Evolutionary conservation across 2,329 filamentous ascomycete species (phyloP), one percentile per base, ranked within the genome.

Genomic region (Cytospora leucostoma): DNA sequence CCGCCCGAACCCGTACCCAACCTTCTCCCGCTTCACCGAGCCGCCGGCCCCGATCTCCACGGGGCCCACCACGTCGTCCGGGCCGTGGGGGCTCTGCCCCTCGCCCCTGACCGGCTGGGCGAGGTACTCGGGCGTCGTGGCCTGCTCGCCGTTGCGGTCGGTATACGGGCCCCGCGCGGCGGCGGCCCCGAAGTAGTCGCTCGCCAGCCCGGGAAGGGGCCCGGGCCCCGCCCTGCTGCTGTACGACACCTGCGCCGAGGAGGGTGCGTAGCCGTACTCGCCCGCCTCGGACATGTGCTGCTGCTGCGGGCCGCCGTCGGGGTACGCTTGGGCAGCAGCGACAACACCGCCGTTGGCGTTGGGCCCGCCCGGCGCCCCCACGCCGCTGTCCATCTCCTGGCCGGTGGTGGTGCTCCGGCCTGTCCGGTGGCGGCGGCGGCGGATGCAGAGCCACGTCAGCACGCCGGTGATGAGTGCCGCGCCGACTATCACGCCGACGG

Each of bases 21-120:
- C 38, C 66, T 63, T 53, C 63, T 37, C 33, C 33, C 40, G 19
- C 44, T 47, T 21, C 47, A 11, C 51, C n/a, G 38, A 51, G 67
- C 57, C 61, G 55, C 56, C 67, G 53, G 79, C 78, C 64, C 80
- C 82, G 13, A 87, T 82, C 75, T 87, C 84, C 3, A 86, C 82
- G 4, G 84, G 79, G 21, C 74, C 75, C 0, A 77, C 72, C 49
- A 84, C 83, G 67, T 85, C 82, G 11, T 75, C 77, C 4, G 83
- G 82, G 15, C 73, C 74, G 13, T 82, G 74, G 8, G 84, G 82
- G 52, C 37, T 71, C 71, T 27, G 38, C 32, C 58, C 51, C 76
- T 59, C 3, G 80, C 78, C 27, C 82, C 80, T 0, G 77, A 78
- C 38, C 75, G 57, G 7, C 63, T 66, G 72, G n/a, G 67, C 67